Percentiles rank a stretch among this genome's conserved stretches.
These are phyloP conservation scores for Starmerella lactis-condensi DNA, from an alignment of 805 yeast genomes.

Conservation along the genomic window DNA sequence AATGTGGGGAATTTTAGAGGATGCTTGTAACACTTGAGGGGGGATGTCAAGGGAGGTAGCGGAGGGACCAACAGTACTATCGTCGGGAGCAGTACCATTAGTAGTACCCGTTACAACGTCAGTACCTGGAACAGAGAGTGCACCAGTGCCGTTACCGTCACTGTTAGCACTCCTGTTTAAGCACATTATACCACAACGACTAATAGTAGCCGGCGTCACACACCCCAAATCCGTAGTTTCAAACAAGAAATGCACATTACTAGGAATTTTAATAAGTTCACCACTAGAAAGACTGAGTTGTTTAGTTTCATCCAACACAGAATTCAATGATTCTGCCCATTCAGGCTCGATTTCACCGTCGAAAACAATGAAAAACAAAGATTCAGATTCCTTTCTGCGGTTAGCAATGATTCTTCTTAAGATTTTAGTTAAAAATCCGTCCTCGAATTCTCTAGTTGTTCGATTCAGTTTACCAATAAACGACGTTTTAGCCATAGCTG, in stretches of 20 bases:
- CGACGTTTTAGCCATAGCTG: constrained; percentile 45
- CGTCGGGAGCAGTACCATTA: neutral
- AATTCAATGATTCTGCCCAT: constrained; percentile 81
- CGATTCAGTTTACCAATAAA: constrained; percentile 56
- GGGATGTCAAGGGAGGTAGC: too few species aligned
- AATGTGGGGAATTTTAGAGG: constrained; percentile 26
- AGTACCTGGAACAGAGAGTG: neutral
- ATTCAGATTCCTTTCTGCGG: constrained; percentile 37
- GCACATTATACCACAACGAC: constrained; percentile 83
- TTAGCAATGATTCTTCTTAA: constrained; percentile 40
- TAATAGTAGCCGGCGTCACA: constrained; percentile 81
- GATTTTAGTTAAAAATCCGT: constrained; percentile 59
- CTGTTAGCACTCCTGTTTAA: too few species aligned
- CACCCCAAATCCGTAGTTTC: constrained; percentile 49
- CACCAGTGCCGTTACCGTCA: too few species aligned
- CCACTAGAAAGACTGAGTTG: constrained; percentile 74
- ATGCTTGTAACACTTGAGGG: constrained; percentile 19
- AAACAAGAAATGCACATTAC: constrained; percentile 46
- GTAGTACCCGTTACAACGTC: constrained; percentile 9
- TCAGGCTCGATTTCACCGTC: constrained; percentile 90
- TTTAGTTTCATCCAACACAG: constrained; percentile 78
- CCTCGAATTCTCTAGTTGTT: constrained; percentile 79
- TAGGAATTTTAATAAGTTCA: constrained; percentile 55
- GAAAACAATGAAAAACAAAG: constrained; percentile 57
- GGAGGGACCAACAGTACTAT: too few species aligned